A percentile compares a stretch with the other conserved stretches of the same genome.
Evolutionary conservation across 495 filamentous ascomycete species (phyloP).

Genomic region (Alectoria sarmentosa): DNA sequence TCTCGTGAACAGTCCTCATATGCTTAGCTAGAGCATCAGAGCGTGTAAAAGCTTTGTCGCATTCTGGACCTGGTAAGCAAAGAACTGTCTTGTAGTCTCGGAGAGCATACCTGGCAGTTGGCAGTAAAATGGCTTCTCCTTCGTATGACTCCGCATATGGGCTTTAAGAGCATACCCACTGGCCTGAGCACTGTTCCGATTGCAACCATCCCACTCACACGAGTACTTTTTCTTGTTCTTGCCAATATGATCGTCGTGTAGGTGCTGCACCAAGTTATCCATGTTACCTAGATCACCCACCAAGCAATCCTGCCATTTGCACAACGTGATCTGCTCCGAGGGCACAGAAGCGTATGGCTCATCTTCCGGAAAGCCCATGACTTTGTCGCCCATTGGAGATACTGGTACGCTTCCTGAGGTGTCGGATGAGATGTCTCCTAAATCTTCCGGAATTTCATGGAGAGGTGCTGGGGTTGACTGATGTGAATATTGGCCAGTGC

Average conservation of each 20-base stretch:
- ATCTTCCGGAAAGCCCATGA: constrained; percentile 56
- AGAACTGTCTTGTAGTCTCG: background rate
- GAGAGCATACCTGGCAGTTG: constrained; percentile 68
- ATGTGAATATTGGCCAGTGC: constrained; percentile 44
- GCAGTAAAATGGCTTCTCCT: constrained; percentile 98
- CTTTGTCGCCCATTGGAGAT: constrained; percentile 37
- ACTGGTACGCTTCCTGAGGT: constrained; percentile 70
- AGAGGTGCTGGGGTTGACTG: constrained; percentile 39
- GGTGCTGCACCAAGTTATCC: constrained; percentile 87
- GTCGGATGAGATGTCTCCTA: constrained; percentile 72
- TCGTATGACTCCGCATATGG: constrained; percentile 95
- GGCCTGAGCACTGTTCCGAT: constrained; percentile 76
- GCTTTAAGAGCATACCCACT: constrained; percentile 93
- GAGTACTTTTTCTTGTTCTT: constrained; percentile 76
- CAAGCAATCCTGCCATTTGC: constrained; percentile 81
- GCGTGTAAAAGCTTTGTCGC: constrained; percentile 92
- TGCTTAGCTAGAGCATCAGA: constrained; percentile 97
- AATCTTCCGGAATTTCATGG: constrained; percentile 35
- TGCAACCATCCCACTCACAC: constrained; percentile 91
- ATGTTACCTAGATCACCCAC: constrained; percentile 81
- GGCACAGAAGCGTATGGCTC: constrained; percentile 60
- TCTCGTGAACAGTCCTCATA: constrained; percentile 98
- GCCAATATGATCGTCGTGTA: constrained; percentile 90
- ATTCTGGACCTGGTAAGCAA: constrained; percentile 55
- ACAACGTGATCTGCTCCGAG: constrained; percentile 76